These are phyloP conservation scores for Zasmidium cellare DNA, from an alignment of 2,329 filamentous ascomycete genomes.

Conservation along the genomic window DNA sequence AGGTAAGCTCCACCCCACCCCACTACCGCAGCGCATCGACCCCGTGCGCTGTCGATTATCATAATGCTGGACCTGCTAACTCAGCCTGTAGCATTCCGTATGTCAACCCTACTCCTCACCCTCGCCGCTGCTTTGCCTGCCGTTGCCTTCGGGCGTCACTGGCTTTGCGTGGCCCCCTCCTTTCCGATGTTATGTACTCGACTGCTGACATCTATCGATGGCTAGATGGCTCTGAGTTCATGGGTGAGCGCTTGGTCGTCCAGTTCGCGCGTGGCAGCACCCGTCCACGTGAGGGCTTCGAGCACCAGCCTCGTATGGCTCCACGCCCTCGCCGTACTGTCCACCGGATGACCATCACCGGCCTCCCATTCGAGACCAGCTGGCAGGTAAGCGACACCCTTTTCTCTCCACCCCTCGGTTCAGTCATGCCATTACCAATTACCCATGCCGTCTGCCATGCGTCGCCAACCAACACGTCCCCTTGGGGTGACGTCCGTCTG, in stretches of 20 bases:
- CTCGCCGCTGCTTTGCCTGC: conserved; percentile 8
- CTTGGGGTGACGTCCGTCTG: not conserved
- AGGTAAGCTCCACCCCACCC: conserved; percentile 60
- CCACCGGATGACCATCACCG: conserved; percentile 95
- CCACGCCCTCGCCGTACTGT: conserved; percentile 89
- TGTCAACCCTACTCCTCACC: conserved; percentile 27
- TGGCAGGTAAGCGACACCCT: conserved; percentile 89
- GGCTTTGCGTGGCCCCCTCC: conserved; percentile 3
- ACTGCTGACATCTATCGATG: conserved; percentile 34
- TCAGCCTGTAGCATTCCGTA: conserved; percentile 55
- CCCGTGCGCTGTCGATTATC: conserved; percentile 12
- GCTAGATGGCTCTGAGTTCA: conserved; percentile 93
- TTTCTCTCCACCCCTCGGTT: conserved; percentile 13
- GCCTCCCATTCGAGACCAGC: conserved; percentile 96
- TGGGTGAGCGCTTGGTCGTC: conserved; percentile 95
- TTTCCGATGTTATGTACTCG: conserved; percentile 25
- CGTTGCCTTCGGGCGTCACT: conserved; percentile 16
- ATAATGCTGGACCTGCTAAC: conserved; percentile 24
- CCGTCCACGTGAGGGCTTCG: conserved; percentile 65
- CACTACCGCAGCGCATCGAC: conserved; percentile 10
- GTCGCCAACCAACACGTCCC: not conserved
- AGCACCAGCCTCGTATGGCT: conserved; percentile 63
- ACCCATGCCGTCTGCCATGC: not conserved
- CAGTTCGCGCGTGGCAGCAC: conserved; percentile 90
- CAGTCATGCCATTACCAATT: not conserved